These are phyloP conservation scores for Strobilomyces echinocephalus DNA, from an alignment of 768 basidiomycete species.

Conservation along the genomic window DNA sequence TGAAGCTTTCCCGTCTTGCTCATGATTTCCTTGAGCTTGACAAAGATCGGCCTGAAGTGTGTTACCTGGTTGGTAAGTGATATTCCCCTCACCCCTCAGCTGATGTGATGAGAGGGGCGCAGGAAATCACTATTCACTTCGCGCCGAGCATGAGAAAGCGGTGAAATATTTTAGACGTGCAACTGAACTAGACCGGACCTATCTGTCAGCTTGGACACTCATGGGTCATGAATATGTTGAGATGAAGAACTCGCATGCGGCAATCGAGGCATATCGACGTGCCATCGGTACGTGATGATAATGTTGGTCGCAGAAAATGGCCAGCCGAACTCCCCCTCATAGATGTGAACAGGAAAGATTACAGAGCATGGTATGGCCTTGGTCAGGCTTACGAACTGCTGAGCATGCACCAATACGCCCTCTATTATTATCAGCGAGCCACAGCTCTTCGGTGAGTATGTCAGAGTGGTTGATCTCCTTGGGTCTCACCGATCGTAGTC, in stretches of 20 bases:
- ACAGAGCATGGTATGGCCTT: slow-evolving; percentile 96
- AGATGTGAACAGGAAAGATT: slow-evolving; percentile 97
- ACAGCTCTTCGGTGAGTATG: slow-evolving; percentile 73
- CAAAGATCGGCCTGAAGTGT: slow-evolving; percentile 92
- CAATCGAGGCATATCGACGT: slow-evolving; percentile 94
- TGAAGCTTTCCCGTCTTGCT: slow-evolving; percentile 86
- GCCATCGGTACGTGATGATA: slow-evolving; percentile 72
- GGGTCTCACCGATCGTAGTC: slow-evolving; percentile 41
- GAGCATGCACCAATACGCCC: slow-evolving; percentile 94
- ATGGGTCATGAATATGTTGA: slow-evolving; percentile 99
- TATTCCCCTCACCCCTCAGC: background rate
- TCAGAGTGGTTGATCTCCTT: background rate
- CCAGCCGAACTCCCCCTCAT: slow-evolving; percentile 2
- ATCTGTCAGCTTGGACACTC: slow-evolving; percentile 95
- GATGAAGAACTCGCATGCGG: slow-evolving; percentile 98
- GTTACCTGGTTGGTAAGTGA: slow-evolving; percentile 83
- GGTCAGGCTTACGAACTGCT: slow-evolving; percentile 97
- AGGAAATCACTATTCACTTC: slow-evolving; percentile 98
- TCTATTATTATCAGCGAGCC: slow-evolving; percentile 95
- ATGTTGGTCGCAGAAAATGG: background rate
- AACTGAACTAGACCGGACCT: slow-evolving; percentile 91
- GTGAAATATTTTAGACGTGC: slow-evolving; percentile 93
- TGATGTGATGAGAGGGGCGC: background rate
- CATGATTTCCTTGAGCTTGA: slow-evolving; percentile 87
- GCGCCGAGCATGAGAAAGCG: slow-evolving; percentile 92